Percentiles rank a stretch among this genome's conserved stretches.
phyloP scores from a whole-genome alignment of 2,329 filamentous ascomycete species.

The Akanthomyces muscarius region DNA sequence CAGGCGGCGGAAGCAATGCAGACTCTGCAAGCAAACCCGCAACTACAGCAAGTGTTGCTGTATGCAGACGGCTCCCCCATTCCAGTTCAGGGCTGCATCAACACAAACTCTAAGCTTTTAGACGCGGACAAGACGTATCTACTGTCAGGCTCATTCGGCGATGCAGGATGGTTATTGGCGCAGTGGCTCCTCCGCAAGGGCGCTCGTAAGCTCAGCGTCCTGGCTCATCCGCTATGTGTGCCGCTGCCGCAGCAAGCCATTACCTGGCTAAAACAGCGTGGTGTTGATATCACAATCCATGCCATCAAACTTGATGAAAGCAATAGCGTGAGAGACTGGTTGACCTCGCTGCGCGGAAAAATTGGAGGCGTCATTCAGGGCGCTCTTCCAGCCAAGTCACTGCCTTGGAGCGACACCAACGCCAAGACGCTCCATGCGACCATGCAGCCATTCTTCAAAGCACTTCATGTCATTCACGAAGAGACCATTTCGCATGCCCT shows the following conservation, averaged over 20 bases:
- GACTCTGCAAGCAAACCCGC: background rate
- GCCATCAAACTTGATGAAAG: background rate
- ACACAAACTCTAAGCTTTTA: background rate
- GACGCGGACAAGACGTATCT: background rate
- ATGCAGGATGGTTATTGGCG: background rate
- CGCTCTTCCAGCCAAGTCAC: background rate
- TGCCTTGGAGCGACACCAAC: background rate
- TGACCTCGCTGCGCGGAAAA: background rate
- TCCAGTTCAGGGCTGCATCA: background rate
- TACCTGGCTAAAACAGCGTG: background rate
- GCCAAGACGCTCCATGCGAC: background rate
- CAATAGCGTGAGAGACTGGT: background rate
- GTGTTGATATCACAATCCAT: background rate
- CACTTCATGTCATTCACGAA: background rate
- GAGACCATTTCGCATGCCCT: background rate
- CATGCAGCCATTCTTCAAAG: background rate
- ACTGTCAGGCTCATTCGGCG: conserved; percentile 1
- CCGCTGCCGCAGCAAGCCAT: background rate
- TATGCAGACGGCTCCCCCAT: conserved; percentile 2
- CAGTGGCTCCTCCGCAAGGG: conserved; percentile 5
- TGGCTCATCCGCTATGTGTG: background rate
- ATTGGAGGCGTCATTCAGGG: conserved; percentile 5
- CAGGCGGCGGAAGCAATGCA: background rate
- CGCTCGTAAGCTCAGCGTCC: background rate
- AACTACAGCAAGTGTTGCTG: background rate